A percentile compares a stretch with the other conserved stretches of the same genome.
Evolutionary conservation across 495 filamentous ascomycete species (phyloP).

Genomic region (Cercophora newfieldiana): DNA sequence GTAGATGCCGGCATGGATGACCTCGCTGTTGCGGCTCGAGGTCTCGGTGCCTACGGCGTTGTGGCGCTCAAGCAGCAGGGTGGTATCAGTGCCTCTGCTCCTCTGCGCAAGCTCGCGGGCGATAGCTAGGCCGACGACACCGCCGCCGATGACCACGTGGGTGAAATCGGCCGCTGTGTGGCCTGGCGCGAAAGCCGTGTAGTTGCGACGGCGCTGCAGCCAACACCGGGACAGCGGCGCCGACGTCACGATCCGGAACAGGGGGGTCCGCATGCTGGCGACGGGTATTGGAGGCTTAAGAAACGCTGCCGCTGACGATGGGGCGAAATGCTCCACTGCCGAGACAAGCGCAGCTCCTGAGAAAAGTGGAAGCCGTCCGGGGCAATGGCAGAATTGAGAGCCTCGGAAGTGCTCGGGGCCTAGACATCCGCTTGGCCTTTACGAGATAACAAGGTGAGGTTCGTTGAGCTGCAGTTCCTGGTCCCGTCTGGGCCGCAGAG

Average conservation of each 20-base stretch:
- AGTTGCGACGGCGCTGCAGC: not conserved
- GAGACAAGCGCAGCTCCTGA: not conserved
- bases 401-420: not conserved
- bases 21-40: slow-evolving; percentile 90
- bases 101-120: slow-evolving; percentile 70
- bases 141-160: slow-evolving; percentile 85
- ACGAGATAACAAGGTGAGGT: not conserved
- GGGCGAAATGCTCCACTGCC: not conserved
- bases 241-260: not conserved
- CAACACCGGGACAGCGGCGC: not conserved
- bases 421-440: not conserved
- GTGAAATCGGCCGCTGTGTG: slow-evolving; percentile 67
- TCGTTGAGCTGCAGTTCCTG: not conserved
- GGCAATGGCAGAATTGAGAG: not conserved
- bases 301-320: not conserved
- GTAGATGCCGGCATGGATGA: slow-evolving; percentile 95
- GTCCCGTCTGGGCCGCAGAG: not conserved
- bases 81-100: slow-evolving; percentile 48
- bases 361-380: not conserved
- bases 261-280: not conserved
- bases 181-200: slow-evolving; percentile 35
- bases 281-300: not conserved
- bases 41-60: slow-evolving; percentile 82
- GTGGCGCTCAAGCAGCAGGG: slow-evolving; percentile 83
- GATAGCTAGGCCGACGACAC: slow-evolving; percentile 89